phyloP scores from a whole-genome alignment of 495 filamentous ascomycete genomes.

The Penicillium flavigenum region DNA sequence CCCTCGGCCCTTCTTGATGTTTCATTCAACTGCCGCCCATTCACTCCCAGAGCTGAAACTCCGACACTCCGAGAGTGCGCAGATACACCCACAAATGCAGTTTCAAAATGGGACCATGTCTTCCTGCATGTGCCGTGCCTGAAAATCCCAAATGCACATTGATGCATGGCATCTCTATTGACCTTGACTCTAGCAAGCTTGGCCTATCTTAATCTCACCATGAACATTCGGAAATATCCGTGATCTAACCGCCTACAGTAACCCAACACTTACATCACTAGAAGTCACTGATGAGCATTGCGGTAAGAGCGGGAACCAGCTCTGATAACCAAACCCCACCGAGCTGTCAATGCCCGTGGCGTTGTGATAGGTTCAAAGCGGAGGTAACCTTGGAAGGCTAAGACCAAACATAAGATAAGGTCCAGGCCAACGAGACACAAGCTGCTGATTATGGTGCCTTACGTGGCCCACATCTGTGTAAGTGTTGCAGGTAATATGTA shows the following conservation, averaged over 20 bases:
- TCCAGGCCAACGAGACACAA: background rate
- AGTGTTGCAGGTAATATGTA: background rate
- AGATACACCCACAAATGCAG: background rate
- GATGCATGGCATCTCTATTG: background rate
- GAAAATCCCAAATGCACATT: background rate
- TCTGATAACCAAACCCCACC: background rate
- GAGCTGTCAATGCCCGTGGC: slow-evolving; percentile 12
- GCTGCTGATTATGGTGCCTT: background rate
- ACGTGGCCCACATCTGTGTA: background rate
- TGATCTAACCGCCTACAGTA: slow-evolving; percentile 6
- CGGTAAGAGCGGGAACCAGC: slow-evolving; percentile 17
- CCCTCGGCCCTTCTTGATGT: background rate
- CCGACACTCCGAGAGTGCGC: background rate
- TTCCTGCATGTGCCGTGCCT: background rate
- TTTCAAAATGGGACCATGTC: background rate
- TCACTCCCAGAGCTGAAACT: background rate
- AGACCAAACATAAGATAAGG: slow-evolving; percentile 9
- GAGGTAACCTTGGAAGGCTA: background rate
- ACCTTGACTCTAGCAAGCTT: background rate
- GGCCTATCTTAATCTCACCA: background rate
- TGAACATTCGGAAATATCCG: slow-evolving; percentile 16
- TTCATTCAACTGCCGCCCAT: background rate
- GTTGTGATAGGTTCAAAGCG: background rate
- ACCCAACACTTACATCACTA: background rate
- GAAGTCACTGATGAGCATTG: slow-evolving; percentile 1